Evolutionary conservation across 805 yeast genomes (phyloP).

Genomic region (Candida ficus): DNA sequence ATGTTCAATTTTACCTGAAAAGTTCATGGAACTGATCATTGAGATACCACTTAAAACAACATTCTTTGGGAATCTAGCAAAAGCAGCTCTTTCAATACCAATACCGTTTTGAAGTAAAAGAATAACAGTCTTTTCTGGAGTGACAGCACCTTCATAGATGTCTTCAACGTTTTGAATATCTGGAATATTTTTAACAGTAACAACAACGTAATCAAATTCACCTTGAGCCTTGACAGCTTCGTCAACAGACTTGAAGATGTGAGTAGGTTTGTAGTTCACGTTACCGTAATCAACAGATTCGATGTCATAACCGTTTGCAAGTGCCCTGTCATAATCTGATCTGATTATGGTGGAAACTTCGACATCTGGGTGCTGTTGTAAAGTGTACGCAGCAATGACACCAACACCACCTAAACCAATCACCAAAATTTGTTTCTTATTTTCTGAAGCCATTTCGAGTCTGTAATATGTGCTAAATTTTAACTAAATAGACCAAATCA

Average conservation of each 20-base stretch:
- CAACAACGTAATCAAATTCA: constrained; percentile 51
- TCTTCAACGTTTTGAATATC: constrained; percentile 53
- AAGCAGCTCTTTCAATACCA: constrained; percentile 51
- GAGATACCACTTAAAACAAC: constrained; percentile 57
- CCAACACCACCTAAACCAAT: constrained; percentile 85
- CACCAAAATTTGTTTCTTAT: constrained; percentile 37
- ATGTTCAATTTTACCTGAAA: constrained; percentile 41
- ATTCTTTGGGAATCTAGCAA: constrained; percentile 44
- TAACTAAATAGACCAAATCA: too few species aligned
- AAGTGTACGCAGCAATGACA: constrained; percentile 59
- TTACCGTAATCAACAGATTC: constrained; percentile 56
- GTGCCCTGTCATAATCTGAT: constrained; percentile 49
- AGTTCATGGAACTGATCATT: constrained; percentile 51
- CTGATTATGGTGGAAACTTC: constrained; percentile 55
- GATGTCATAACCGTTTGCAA: constrained; percentile 46
- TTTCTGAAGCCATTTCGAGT: neutral
- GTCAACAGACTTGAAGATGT: constrained; percentile 31
- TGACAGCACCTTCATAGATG: constrained; percentile 44
- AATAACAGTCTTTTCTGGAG: constrained; percentile 37
- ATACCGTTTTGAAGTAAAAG: constrained; percentile 61
- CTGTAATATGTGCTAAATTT: too few species aligned
- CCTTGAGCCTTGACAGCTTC: constrained; percentile 24
- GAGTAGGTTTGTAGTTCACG: constrained; percentile 46
- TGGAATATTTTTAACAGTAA: constrained; percentile 62
- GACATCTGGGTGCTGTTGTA: constrained; percentile 41